These are phyloP conservation scores for Thoreauomyces humboldtii DNA, from an alignment of 192 early-diverging fungal genomes.

Conservation along the genomic window DNA sequence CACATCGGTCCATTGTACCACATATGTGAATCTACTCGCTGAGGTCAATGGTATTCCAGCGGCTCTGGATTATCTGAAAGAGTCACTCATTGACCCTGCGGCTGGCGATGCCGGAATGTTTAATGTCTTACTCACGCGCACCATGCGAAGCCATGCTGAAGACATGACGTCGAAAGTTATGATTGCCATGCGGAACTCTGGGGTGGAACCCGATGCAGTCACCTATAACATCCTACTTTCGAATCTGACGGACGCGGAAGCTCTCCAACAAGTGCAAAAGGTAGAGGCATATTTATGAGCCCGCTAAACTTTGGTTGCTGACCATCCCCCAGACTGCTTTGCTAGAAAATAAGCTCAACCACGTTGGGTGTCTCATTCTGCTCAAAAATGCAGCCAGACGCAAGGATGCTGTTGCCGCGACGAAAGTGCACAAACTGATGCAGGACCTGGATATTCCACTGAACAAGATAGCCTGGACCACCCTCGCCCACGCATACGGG, in stretches of 20 bases:
- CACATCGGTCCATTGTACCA: not conserved
- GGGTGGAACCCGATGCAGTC: not conserved
- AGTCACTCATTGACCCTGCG: no score
- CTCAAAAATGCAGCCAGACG: not conserved
- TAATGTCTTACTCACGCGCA: not conserved
- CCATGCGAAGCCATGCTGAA: not conserved
- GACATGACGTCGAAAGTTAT: not conserved
- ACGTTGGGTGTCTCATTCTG: not conserved
- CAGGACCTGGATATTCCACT: not conserved
- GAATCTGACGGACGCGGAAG: no score
- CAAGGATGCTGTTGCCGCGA: not conserved
- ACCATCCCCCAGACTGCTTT: no score
- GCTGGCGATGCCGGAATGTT: constrained; percentile 3
- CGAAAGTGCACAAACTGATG: not conserved
- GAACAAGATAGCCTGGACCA: not conserved
- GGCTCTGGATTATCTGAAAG: not conserved
- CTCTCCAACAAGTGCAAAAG: no score
- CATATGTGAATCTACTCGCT: not conserved
- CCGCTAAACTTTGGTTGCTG: no score
- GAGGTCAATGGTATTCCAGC: not conserved
- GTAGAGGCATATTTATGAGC: no score
- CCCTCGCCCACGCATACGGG: not conserved
- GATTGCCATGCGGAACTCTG: not conserved
- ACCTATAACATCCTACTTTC: constrained; percentile 6
- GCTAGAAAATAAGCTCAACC: not conserved